Evolutionary conservation across 1,284 basidiomycete species (phyloP).

Genomic region (Cutaneotrichosporon arboriforme): DNA sequence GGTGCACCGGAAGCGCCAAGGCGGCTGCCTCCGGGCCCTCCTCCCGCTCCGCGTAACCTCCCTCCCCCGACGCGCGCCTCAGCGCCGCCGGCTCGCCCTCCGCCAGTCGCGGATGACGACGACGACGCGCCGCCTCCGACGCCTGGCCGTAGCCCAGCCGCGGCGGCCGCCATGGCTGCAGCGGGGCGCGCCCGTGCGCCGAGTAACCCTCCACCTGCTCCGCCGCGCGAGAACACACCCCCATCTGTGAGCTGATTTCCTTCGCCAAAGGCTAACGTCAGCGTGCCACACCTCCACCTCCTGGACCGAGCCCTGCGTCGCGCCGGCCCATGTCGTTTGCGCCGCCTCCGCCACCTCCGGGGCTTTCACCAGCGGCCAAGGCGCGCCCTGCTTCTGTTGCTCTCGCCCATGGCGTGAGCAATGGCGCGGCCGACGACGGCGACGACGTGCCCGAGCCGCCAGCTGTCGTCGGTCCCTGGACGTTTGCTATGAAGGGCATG

Average conservation of each 20-base stretch:
- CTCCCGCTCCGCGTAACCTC: slow-evolving; percentile 13
- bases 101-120: slow-evolving; percentile 19
- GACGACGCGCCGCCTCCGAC: slow-evolving; percentile 32
- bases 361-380: slow-evolving; percentile 9
- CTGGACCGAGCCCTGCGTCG: slow-evolving; percentile 27
- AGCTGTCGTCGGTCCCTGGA: slow-evolving; percentile 42
- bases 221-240: neutral
- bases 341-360: slow-evolving; percentile 3
- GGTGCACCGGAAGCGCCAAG: slow-evolving; percentile 48
- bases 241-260: neutral
- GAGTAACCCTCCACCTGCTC: slow-evolving; percentile 11
- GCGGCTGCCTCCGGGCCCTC: slow-evolving; percentile 47
- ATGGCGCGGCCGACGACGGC: slow-evolving; percentile 13
- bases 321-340: slow-evolving; percentile 6
- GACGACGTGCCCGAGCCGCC: slow-evolving; percentile 35
- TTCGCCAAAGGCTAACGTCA: neutral
- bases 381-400: slow-evolving; percentile 29
- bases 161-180: slow-evolving; percentile 22
- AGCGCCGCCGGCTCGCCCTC: slow-evolving; percentile 16
- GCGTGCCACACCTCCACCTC: slow-evolving; percentile 15
- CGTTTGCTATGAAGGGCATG: slow-evolving; percentile 49
- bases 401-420: slow-evolving; percentile 7
- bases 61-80: slow-evolving; percentile 23
- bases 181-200: slow-evolving; percentile 10
- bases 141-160: slow-evolving; percentile 30